Evolutionary conservation across 257 asterid genomes (phyloP).

Genomic region (Sherardia arvensis): DNA sequence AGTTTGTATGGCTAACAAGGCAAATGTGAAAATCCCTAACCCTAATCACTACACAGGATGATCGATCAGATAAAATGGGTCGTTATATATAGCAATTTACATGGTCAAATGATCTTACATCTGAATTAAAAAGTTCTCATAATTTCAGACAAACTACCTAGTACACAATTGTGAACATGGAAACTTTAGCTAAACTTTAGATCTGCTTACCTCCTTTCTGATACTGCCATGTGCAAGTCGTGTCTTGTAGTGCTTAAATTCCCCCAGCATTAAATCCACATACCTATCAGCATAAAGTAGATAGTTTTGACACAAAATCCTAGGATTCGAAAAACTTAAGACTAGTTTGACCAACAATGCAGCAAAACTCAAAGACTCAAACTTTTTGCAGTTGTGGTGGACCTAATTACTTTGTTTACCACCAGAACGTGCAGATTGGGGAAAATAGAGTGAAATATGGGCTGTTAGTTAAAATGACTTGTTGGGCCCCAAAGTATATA

Average conservation of each 20-base stretch:
- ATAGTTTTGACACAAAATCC: not conserved
- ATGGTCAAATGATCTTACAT: not conserved
- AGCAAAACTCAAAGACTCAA: not conserved
- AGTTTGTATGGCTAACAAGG: not conserved
- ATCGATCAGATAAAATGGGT: not conserved
- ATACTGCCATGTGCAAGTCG: slow-evolving; percentile 88
- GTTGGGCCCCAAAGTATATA: not conserved
- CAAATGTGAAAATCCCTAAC: not conserved
- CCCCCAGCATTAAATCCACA: slow-evolving; percentile 94
- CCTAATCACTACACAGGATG: not conserved
- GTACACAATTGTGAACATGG: not conserved
- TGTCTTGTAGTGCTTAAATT: slow-evolving; percentile 94
- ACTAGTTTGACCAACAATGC: not conserved
- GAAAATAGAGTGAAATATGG: no score
- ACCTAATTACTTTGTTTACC: not conserved
- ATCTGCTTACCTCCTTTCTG: slow-evolving; percentile 80
- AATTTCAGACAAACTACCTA: not conserved
- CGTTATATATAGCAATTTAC: not conserved
- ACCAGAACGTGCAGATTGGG: no score
- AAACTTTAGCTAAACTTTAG: not conserved
- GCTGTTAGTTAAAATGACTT: not conserved
- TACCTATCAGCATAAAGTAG: slow-evolving; percentile 43
- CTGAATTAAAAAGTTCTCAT: not conserved
- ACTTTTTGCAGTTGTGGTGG: not conserved
- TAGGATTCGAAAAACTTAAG: not conserved